Conservation (phyloP, 441 rosid species). For the Pelargonium citronellum region DNA sequence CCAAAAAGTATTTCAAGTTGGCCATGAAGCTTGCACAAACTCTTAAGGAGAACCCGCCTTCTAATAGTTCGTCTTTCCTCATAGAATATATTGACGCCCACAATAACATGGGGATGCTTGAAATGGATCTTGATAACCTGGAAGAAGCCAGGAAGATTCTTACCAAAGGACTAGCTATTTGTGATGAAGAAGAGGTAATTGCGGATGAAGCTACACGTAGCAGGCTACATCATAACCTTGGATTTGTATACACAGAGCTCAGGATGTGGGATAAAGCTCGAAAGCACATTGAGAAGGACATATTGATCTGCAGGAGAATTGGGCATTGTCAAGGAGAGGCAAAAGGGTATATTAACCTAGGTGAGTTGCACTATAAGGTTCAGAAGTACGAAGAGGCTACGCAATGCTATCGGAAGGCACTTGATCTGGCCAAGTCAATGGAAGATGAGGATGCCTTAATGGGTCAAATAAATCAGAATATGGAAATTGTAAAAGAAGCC, state of each 20-base stretch:
- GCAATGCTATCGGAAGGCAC: conserved; percentile 71
- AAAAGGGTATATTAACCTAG: conserved; percentile 92
- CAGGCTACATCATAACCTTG: conserved; percentile 94
- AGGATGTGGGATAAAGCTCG: conserved; percentile 74
- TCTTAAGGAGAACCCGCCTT: conserved; percentile 62
- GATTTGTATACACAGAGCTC: conserved; percentile 59
- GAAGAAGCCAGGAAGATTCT: conserved; percentile 56
- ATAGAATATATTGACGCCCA: conserved; percentile 88
- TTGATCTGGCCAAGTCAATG: conserved; percentile 73
- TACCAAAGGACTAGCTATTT: conserved; percentile 59
- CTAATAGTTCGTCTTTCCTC: conserved; percentile 50
- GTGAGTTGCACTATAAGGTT: conserved; percentile 65
- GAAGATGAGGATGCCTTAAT: conserved; percentile 83
- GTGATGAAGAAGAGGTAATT: conserved; percentile 82
- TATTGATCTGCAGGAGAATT: conserved; percentile 63
- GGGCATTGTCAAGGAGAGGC: conserved; percentile 85
- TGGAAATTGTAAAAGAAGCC: conserved; percentile 59
- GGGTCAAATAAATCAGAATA: conserved; percentile 58
- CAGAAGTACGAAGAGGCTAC: conserved; percentile 76
- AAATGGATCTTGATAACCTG: conserved; percentile 78
- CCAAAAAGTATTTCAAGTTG: conserved; percentile 78
- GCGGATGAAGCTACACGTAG: conserved; percentile 71
- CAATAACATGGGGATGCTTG: conserved; percentile 90
- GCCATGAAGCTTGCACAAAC: conserved; percentile 70
- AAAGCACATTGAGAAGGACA: conserved; percentile 73